Conservation (phyloP, 208 protist species). For the Naegleria gruberi region DNA sequence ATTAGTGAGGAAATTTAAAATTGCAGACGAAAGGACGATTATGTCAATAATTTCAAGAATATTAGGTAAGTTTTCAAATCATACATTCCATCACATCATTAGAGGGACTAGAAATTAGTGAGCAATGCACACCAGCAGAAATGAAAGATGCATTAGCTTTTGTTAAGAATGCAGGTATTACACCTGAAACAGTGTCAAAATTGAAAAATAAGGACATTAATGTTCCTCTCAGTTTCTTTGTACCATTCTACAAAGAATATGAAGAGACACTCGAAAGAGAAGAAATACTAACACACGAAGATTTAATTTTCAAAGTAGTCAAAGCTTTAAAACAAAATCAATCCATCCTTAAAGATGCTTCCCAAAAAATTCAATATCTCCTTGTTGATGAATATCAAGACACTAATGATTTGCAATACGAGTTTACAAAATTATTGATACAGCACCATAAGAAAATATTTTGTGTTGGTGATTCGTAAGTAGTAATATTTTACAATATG, state of each 20-base stretch:
- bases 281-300: not conserved
- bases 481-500: not conserved
- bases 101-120: not conserved
- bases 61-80: not conserved
- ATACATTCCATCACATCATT: not conserved
- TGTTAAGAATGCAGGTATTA: not conserved
- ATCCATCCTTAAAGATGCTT: not conserved
- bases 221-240: not conserved
- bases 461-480: slow-evolving; percentile 14
- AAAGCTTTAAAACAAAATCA: not conserved
- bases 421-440: not conserved
- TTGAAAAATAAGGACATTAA: not conserved
- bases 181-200: not conserved
- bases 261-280: not conserved
- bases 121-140: not conserved
- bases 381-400: slow-evolving; percentile 10
- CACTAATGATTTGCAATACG: slow-evolving; percentile 14
- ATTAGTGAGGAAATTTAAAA: not conserved
- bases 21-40: not conserved
- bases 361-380: not conserved
- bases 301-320: not conserved
- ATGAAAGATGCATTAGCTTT: not conserved
- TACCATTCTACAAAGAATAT: not conserved
- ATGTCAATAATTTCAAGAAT: not conserved
- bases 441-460: not conserved